Evolutionary conservation across 192 early-diverging fungal species (phyloP), one percentile per base, ranked within the genome.

Genomic region (Podila clonocystis): DNA sequence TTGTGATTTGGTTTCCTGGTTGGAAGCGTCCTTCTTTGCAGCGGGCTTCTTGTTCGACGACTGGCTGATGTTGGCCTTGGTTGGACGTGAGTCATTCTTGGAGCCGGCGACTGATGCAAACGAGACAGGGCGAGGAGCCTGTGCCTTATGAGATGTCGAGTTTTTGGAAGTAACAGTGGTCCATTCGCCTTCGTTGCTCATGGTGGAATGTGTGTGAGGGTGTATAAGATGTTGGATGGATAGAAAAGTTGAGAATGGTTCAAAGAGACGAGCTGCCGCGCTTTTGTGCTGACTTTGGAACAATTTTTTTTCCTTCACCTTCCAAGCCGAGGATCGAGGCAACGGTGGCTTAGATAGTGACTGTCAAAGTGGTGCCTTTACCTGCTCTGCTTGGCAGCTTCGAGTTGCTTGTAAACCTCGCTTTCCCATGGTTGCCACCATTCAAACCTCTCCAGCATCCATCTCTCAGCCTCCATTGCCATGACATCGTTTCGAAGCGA

Each of bases 151-250:
- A 5, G 50, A 22, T 20, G 70, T 73, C 19, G 77, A 80, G 71
- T 73, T 68, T 50, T 80, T 80, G 19, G 77, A 80, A 26, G 77
- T 80, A 15, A 80, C 77, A 1, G 77, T 80, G 12, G 77, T 80
- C 77, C 77, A 80, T 68, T 80, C 77, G 59, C 77, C 77, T 73
- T 80, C 77, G 67, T 68, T 73, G 62, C 77, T 80, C 77, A 80
- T 80, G 67, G 15, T 61, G 67, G 31, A 55, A 31, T 63, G 31
- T 19, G 48, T 50, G 33, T 15, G 24, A 19, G n/a, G 29, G 31
- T 48, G 30, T 59, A 24, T 22, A 33, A 33, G 29, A 52, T 30
- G 4, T 26, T 26, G 61, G 29, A 41, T 59, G 58, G 30, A 66
- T 30, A 22, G 45, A 15, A 24, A 33, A 30, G 59, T 36, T 24